A percentile compares a stretch with the other conserved stretches of the same genome.
Evolutionary conservation across 2,329 filamentous ascomycete genomes (phyloP).

Genomic region (Phyllosticta citriasiana): DNA sequence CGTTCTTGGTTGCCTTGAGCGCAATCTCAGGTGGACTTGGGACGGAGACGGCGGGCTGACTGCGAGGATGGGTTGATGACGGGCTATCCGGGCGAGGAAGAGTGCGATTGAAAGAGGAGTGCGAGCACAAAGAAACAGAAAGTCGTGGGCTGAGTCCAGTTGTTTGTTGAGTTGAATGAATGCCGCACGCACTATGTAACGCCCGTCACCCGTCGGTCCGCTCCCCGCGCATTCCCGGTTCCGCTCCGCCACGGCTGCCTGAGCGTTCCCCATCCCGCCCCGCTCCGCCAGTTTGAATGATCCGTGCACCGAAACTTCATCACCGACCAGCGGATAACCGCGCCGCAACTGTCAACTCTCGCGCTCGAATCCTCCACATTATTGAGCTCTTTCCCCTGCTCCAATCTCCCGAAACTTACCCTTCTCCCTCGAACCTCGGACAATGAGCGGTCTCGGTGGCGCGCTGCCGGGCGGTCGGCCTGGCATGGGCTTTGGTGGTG

Average conservation of each 20-base stretch:
- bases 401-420: not conserved
- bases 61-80: not conserved
- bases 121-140: not conserved
- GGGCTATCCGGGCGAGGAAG: not conserved
- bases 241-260: too few relatives aligned
- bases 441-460: constrained; percentile 1
- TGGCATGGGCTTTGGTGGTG: constrained; percentile 1
- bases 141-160: not conserved
- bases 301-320: not conserved
- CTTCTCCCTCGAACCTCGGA: not conserved
- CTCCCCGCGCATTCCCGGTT: not conserved
- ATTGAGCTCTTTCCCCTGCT: not conserved
- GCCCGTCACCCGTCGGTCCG: not conserved
- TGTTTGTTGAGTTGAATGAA: too few relatives aligned
- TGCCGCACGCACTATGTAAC: too few relatives aligned
- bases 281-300: not conserved
- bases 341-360: not conserved
- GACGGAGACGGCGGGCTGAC: not conserved
- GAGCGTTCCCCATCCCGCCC: not conserved
- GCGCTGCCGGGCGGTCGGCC: constrained; percentile 8
- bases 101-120: not conserved
- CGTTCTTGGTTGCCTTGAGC: not conserved
- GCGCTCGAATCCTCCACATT: not conserved
- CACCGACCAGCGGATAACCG: not conserved
- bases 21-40: not conserved